phyloP scores from a whole-genome alignment of 768 basidiomycete genomes.

The Tephrocybe sp. region DNA sequence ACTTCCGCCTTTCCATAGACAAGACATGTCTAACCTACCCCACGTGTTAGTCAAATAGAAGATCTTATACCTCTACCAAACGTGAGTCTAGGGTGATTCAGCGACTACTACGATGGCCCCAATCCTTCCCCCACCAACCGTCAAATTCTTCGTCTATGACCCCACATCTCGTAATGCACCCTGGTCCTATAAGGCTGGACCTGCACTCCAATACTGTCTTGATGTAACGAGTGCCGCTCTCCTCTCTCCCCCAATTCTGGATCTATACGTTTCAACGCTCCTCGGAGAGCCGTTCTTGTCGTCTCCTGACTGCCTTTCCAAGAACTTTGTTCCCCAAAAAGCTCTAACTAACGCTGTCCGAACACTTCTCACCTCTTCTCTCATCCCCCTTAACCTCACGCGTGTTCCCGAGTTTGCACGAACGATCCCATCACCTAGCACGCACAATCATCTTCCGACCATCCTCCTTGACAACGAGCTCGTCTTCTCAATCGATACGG shows the following conservation, averaged over 20 bases:
- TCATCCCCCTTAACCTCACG: not conserved
- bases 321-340: not conserved
- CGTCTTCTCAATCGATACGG: not conserved
- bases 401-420: not conserved
- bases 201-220: not conserved
- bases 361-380: not conserved
- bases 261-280: not conserved
- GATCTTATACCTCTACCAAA: too few species aligned
- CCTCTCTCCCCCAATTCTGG: not conserved
- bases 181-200: not conserved
- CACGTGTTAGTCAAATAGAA: too few species aligned
- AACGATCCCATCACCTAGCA: not conserved
- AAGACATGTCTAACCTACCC: too few species aligned
- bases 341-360: not conserved
- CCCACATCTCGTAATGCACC: not conserved
- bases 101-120: not conserved
- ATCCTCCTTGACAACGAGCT: not conserved
- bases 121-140: not conserved
- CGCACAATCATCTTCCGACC: not conserved
- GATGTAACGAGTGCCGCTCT: not conserved
- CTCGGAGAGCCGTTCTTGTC: not conserved
- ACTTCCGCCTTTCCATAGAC: too few species aligned
- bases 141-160: not conserved
- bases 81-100: not conserved
- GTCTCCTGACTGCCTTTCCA: not conserved